phyloP scores from a whole-genome alignment of 106 monocot species.

The Xerophyta viscosa region DNA sequence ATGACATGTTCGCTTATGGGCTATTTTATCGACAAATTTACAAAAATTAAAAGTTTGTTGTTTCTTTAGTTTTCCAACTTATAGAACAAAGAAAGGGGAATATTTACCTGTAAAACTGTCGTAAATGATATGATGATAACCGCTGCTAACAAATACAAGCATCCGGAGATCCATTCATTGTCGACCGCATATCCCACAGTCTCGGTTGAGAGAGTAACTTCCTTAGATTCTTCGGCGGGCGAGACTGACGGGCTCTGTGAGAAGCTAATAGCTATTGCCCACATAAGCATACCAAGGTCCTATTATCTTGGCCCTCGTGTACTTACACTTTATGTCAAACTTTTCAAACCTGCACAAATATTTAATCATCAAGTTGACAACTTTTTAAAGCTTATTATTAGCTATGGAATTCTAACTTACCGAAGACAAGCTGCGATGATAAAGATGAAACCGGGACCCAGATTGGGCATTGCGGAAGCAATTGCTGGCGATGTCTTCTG shows the following conservation, averaged over 20 bases:
- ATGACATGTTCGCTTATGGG: too few relatives aligned
- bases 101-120: slow-evolving; percentile 53
- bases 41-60: too few relatives aligned
- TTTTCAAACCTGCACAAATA: slow-evolving; percentile 51
- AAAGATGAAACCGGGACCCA: slow-evolving; percentile 52
- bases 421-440: slow-evolving; percentile 46
- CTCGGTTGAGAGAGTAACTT: background rate
- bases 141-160: slow-evolving; percentile 33
- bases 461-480: slow-evolving; percentile 70
- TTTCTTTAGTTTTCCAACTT: too few relatives aligned
- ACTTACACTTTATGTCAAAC: slow-evolving; percentile 44
- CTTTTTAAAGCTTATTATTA: too few relatives aligned
- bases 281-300: slow-evolving; percentile 56
- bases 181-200: background rate
- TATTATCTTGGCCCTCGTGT: slow-evolving; percentile 51
- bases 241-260: slow-evolving; percentile 29
- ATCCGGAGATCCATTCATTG: slow-evolving; percentile 52
- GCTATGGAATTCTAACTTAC: slow-evolving; percentile 15
- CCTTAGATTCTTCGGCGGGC: background rate
- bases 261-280: slow-evolving; percentile 68
- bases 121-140: slow-evolving; percentile 27
- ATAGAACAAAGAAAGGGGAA: too few relatives aligned
- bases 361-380: too few relatives aligned
- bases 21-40: too few relatives aligned
- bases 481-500: slow-evolving; percentile 44